Conservation (phyloP, 192 early-diverging fungal species). For the Umbelopsis isabellina region DNA sequence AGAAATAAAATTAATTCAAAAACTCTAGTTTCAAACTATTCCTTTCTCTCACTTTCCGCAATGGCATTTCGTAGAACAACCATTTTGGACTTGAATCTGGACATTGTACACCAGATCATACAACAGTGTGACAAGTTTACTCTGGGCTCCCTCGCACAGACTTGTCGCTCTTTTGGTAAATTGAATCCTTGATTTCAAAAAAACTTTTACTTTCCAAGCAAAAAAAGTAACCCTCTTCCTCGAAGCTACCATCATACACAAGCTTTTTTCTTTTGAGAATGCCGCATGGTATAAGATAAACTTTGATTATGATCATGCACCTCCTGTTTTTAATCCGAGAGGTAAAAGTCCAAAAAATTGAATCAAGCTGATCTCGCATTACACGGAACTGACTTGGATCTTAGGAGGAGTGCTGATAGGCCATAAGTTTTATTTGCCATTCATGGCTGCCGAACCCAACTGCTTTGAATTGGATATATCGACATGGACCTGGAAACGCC, state of each 20-base stretch:
- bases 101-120: conserved; percentile 25
- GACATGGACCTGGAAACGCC: conserved; percentile 25
- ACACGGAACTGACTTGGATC: background rate
- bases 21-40: background rate
- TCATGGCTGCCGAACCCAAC: conserved; percentile 23
- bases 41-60: background rate
- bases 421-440: conserved; percentile 32
- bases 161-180: conserved; percentile 21
- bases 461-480: conserved; percentile 34
- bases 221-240: background rate
- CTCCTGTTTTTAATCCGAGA: conserved; percentile 26
- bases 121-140: conserved; percentile 23
- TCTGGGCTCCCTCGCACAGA: conserved; percentile 17
- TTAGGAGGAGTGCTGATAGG: conserved; percentile 27
- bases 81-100: conserved; percentile 21
- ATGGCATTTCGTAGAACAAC: conserved; percentile 2
- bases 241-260: background rate
- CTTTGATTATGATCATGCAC: conserved; percentile 6
- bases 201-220: background rate
- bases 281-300: background rate
- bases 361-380: background rate
- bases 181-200: too few species aligned
- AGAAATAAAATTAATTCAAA: too few species aligned
- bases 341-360: background rate
- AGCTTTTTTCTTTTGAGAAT: conserved; percentile 15